Base-by-base conservation (phyloP, 75 land plant genomes). In the Sequoiadendron giganteum region DNA sequence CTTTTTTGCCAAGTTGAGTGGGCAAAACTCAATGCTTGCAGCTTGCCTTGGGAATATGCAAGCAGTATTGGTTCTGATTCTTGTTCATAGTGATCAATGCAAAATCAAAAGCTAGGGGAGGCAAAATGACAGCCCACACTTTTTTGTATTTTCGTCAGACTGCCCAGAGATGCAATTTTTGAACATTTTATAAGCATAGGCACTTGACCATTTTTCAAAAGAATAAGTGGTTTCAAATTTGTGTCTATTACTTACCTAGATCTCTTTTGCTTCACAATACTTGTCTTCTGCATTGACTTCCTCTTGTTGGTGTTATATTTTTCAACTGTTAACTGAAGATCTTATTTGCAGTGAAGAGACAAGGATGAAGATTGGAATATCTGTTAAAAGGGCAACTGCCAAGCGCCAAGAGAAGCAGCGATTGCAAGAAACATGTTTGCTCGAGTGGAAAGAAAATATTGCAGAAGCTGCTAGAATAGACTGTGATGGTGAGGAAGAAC, bases 381-480 rank as follows among this genome's bases (percentile, higher is more conserved):
- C 89, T 40, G 90, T 94, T 72, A 87, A 90, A 58, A 90, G 90
- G 91, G 94, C 92, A 30, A 87, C 84, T 94, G 83, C 90, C 90
- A 88, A 90, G 42, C 89, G 95, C 36, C 88, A 89, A 1, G 45
- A 87, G 87, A 86, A 80, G 79, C 65, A 85, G 83, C 30, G 73
- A 89, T 30, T 93, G 81, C 96, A 98, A 88, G 92, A 91, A 79
- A 81, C 77, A 16, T 93, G 95, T 90, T 84, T 88, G 28, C 88
- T 86, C 48, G 93, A 94, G 56, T 98, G 99, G 99, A 86, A 94
- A 90, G 94, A 95, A 82, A 47, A 42, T 32, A 90, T 98, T 86
- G 96, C 97, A 61, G 94, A 95, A 86, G 91, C 95, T 70, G 93
- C 99, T 32, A 95, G 96, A 85, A 73, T 72, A 79, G 99, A 98